Evolutionary conservation across 2,329 filamentous ascomycete species (phyloP), one percentile per base, ranked within the genome.

Genomic region (Capronia americana): DNA sequence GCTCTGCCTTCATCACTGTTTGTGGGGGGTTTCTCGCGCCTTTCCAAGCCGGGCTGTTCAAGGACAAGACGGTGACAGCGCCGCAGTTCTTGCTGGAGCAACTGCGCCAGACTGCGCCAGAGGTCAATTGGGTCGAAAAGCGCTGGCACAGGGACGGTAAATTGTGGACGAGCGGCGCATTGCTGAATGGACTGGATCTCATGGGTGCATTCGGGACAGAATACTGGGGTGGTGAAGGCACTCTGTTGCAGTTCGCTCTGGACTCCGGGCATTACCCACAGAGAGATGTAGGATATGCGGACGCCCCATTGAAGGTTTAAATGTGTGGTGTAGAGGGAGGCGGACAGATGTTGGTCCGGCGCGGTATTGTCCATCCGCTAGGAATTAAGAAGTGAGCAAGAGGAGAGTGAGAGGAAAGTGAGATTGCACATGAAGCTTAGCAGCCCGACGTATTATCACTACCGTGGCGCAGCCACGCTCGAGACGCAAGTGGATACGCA

Each of bases 171-270:
- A 75, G 73, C 55, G 76, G 76, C 4, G 69, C 75, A 20, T 59
- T 77, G 67, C 48, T 75, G 44, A 77, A 77, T 59, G 76, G 76
- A 2, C 53, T 72, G 34, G 76, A 77, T 63, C 61, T 77, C 69
- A 78, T 74, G 69, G 57, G 63, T 6, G 75, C 70, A 14, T 77
- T 77, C 66, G 69, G 62, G 17, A 51, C 48, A 17, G 70, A 74
- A 51, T 68, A 67, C 48, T 77, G 75, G 74, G 73, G 69, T 17
- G 70, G 67, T 8, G 64, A 72, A 34, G 68, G 66, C n/a, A 61
- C 51, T 3, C 41, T 74, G 46, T 61, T 63, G 14, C 63, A 73
- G 44, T 65, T 64, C n/a, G 24, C 57, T 41, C 46, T 74, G 32
- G 55, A 64, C 4, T 44, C 63, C 12, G 64, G 64, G 10, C 64